Percentiles rank a stretch among this genome's conserved stretches.
Evolutionary conservation across 345 rosid species (phyloP).

Genomic region (Populus tremula): DNA sequence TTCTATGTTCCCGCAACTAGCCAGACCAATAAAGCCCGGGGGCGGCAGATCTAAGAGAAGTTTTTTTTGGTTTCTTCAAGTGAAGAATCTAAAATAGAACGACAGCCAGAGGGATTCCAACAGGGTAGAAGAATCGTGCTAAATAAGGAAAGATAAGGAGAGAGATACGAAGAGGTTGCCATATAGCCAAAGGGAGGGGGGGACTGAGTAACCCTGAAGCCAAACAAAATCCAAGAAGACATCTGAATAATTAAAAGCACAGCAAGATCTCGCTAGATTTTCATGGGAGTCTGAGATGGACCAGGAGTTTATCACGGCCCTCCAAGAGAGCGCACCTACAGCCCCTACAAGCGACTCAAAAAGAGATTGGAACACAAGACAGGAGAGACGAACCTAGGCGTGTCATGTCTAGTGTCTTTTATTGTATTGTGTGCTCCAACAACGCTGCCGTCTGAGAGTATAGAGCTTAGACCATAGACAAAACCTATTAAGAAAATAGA

Average conservation of each 20-base stretch:
- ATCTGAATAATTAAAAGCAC: conserved; percentile 21
- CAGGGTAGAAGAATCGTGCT: conserved; percentile 25
- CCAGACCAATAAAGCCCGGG: conserved; percentile 19
- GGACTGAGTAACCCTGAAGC: neutral
- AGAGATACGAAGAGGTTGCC: neutral
- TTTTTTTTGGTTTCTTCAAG: neutral
- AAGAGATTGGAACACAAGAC: neutral
- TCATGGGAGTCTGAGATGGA: neutral
- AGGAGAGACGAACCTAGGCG: neutral
- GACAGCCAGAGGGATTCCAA: conserved; percentile 9
- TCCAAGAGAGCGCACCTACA: neutral
- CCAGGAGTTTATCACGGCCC: neutral
- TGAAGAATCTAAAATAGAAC: neutral
- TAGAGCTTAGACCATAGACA: neutral
- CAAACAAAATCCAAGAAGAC: conserved; percentile 29
- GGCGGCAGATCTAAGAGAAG: neutral
- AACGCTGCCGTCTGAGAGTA: too few species aligned
- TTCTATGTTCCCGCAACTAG: conserved; percentile 16
- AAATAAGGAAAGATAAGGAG: conserved; percentile 16
- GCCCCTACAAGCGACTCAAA: too few species aligned
- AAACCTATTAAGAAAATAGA: neutral
- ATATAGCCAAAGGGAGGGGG: neutral
- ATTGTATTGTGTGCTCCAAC: too few species aligned
- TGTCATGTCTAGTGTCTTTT: neutral
- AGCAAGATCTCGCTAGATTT: conserved; percentile 25